A percentile compares a stretch with the other conserved stretches of the same genome.
phyloP scores from a whole-genome alignment of 345 rosid species.

The Aquilaria malaccensis region DNA sequence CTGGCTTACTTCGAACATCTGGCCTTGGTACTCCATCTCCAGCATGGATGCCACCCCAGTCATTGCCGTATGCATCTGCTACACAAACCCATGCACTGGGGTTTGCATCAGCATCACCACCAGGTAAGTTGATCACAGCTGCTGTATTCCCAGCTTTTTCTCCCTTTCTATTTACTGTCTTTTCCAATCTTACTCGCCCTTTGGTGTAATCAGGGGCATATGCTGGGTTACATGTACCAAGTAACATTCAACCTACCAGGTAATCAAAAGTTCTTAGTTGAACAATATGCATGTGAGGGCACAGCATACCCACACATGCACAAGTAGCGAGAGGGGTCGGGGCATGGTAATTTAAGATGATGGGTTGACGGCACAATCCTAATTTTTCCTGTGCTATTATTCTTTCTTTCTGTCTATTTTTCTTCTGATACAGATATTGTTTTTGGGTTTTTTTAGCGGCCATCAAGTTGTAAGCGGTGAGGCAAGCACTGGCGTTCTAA shows the following conservation, averaged over 20 bases:
- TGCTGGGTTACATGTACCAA: conserved; percentile 43
- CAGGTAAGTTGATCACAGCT: conserved; percentile 32
- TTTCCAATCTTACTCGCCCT: neutral
- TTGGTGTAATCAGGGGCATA: conserved; percentile 45
- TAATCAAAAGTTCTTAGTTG: conserved; percentile 18
- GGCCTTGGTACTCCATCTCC: conserved; percentile 35
- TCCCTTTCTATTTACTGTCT: neutral
- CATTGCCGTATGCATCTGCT: conserved; percentile 34
- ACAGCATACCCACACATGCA: too few species aligned
- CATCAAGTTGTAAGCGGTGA: conserved; percentile 32
- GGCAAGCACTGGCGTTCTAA: conserved; percentile 29
- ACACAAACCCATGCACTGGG: conserved; percentile 37
- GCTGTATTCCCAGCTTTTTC: neutral
- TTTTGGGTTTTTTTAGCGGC: conserved; percentile 17
- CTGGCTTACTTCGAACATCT: conserved; percentile 34
- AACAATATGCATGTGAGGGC: too few species aligned
- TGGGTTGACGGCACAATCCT: too few species aligned
- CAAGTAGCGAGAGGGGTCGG: too few species aligned
- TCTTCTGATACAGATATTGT: too few species aligned
- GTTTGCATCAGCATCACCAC: conserved; percentile 42
- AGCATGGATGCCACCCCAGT: conserved; percentile 41
- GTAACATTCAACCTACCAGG: conserved; percentile 46
- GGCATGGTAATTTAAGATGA: too few species aligned
- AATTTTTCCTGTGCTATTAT: too few species aligned
- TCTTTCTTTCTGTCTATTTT: too few species aligned